Conservation (phyloP, 495 filamentous ascomycete genomes). For the Penicillium soppii region DNA sequence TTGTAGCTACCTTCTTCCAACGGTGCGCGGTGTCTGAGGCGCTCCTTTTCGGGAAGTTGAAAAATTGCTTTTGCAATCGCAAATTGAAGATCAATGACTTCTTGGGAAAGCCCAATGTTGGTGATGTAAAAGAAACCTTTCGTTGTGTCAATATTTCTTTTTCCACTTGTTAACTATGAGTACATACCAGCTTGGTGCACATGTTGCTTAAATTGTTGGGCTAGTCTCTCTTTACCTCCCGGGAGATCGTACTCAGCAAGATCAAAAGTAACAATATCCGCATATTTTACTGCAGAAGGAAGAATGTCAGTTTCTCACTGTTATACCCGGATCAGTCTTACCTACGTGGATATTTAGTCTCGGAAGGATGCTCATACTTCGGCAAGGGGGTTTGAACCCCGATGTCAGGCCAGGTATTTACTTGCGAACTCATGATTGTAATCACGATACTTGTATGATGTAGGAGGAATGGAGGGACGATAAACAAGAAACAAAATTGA, state of each 20-base stretch:
- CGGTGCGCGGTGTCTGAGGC: slow-evolving; percentile 42
- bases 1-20: slow-evolving; percentile 47
- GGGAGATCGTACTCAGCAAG: slow-evolving; percentile 46
- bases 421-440: not conserved
- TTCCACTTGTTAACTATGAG: not conserved
- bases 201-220: slow-evolving; percentile 49
- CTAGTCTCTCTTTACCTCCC: slow-evolving; percentile 52
- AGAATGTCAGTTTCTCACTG: not conserved
- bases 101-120: slow-evolving; percentile 49
- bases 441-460: not conserved
- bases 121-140: slow-evolving; percentile 53
- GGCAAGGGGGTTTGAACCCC: not conserved
- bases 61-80: slow-evolving; percentile 49
- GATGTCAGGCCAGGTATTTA: not conserved
- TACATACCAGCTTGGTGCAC: slow-evolving; percentile 43
- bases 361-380: slow-evolving; percentile 6
- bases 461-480: too few relatives aligned
- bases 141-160: not conserved
- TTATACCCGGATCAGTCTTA: not conserved
- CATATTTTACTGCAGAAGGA: slow-evolving; percentile 37
- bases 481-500: not conserved
- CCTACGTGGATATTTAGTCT: slow-evolving; percentile 2
- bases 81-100: slow-evolving; percentile 52
- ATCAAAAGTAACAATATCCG: slow-evolving; percentile 51
- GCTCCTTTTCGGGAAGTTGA: slow-evolving; percentile 49